A percentile compares a stretch with the other conserved stretches of the same genome.
Evolutionary conservation across 352 stramenopile genomes (phyloP).

Genomic region (Pythium grandisporangium): DNA sequence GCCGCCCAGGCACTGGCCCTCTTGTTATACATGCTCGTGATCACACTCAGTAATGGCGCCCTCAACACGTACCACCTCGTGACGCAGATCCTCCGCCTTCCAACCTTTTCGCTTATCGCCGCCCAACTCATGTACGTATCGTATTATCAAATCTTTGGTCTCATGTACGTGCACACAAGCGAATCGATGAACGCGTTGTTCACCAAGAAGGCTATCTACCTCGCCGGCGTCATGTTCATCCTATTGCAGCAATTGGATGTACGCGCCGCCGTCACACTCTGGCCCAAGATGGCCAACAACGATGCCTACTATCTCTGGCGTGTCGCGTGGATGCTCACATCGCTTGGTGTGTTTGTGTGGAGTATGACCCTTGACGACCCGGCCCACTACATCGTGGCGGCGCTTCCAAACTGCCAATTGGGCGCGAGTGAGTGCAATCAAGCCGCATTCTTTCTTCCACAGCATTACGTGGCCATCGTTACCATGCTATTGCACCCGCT

Average conservation of each 20-base stretch:
- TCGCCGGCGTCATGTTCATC: slow-evolving; percentile 20
- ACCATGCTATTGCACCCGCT: slow-evolving; percentile 19
- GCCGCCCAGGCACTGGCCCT: slow-evolving; percentile 20
- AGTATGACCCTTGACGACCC: slow-evolving; percentile 10
- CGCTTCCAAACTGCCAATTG: slow-evolving; percentile 9
- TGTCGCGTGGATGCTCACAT: slow-evolving; percentile 22
- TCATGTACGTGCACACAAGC: slow-evolving; percentile 16
- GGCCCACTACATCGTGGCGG: slow-evolving; percentile 15
- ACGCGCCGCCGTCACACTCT: slow-evolving; percentile 20
- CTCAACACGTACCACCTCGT: slow-evolving; percentile 22
- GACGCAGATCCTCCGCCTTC: slow-evolving; percentile 20
- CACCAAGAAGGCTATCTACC: slow-evolving; percentile 25
- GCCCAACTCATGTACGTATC: slow-evolving; percentile 25
- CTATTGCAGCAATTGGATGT: slow-evolving; percentile 27
- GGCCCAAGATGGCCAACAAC: slow-evolving; percentile 32
- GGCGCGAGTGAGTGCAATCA: slow-evolving; percentile 21
- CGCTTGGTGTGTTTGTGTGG: slow-evolving; percentile 19
- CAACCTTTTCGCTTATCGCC: slow-evolving; percentile 26
- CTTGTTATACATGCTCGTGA: slow-evolving; percentile 18
- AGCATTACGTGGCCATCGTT: slow-evolving; percentile 17
- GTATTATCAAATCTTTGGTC: slow-evolving; percentile 33
- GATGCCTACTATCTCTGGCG: slow-evolving; percentile 24
- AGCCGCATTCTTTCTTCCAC: slow-evolving; percentile 9
- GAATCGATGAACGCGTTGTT: slow-evolving; percentile 9
- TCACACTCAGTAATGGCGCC: slow-evolving; percentile 13